phyloP scores from a whole-genome alignment of 345 rosid species.

The Eutrema japonicum region DNA sequence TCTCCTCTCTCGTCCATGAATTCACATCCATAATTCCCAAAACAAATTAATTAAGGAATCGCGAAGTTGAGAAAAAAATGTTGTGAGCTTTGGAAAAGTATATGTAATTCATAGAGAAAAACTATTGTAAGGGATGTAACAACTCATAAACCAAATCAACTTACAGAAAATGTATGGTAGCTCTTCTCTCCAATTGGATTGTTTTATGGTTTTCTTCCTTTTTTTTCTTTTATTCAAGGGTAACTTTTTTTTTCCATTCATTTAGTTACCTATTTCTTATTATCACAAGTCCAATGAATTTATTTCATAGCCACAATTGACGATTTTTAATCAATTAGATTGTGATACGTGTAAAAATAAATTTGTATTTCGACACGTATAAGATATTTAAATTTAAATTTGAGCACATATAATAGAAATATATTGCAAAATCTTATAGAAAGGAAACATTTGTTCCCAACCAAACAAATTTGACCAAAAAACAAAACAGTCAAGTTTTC shows the following conservation, averaged over 20 bases:
- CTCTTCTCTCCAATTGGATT: not conserved
- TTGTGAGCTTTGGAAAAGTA: not conserved
- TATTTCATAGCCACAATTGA: not conserved
- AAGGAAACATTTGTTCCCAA: not conserved
- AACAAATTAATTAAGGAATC: not conserved
- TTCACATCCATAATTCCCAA: slow-evolving; percentile 21
- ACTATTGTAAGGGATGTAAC: not conserved
- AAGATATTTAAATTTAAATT: not conserved
- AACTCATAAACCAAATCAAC: not conserved
- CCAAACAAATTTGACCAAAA: no score
- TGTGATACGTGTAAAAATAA: not conserved
- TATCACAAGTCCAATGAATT: not conserved
- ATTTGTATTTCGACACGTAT: not conserved
- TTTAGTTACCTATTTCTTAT: not conserved
- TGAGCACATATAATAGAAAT: not conserved
- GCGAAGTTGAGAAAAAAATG: not conserved
- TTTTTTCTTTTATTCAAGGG: not conserved
- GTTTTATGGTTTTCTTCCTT: not conserved
- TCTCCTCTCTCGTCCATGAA: slow-evolving; percentile 31
- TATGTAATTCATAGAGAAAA: not conserved
- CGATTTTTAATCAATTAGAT: not conserved
- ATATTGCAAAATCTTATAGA: not conserved
- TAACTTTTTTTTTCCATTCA: not conserved
- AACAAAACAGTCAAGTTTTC: not conserved
- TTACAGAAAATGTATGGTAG: not conserved